Evolutionary conservation across 2,329 filamentous ascomycete species (phyloP), one percentile per base, ranked within the genome.

Genomic region (Pseudogymnoascus sp.): DNA sequence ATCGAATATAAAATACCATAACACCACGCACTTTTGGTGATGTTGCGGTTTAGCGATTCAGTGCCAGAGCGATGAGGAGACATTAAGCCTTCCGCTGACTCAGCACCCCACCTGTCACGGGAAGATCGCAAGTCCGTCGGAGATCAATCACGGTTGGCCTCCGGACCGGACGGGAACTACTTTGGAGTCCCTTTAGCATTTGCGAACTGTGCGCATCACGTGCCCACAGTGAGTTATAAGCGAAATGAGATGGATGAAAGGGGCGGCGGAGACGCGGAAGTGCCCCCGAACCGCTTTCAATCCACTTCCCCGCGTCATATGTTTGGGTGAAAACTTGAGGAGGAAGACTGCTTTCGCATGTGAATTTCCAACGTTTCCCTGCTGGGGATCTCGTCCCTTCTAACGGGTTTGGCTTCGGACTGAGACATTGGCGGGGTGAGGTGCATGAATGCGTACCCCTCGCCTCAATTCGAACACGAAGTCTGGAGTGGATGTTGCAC

Each of bases 71-170:
- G n/a, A 31, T 19, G 47, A 33, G 19, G 47, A 19, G 26, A 56
- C 26, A 56, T 56, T 56, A 56, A 56, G 26, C 47, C 47, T 33
- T 33, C 13, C 4, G 44, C 47, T 56, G n/a, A 56, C 47, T 56
- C 47, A 56, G 47, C 47, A 33, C 19, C 26, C 47, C 47, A 56
- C 47, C 26, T 56, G 47, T n/a, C 47, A 56, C 47, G 47, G 47
- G 47, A 56, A 56, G 47, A 56, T 56, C 47, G n/a, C 47, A 56
- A 56, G 47, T 33, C 47, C 47, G 47, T 19, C 29, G 26, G 26
- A 31, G 33, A 37, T 14, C 31, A 24, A 31, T 31, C 29, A 33
- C 26, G 10, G 26, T 5, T 8, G 24, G 33, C n/a, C 19, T 56
- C 47, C 47, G 47, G 47, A 56, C 47, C 47, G 26, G 47, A 26